Evolutionary conservation across 805 yeast species (phyloP).

Genomic region (Scheffersomyces amazonensis): DNA sequence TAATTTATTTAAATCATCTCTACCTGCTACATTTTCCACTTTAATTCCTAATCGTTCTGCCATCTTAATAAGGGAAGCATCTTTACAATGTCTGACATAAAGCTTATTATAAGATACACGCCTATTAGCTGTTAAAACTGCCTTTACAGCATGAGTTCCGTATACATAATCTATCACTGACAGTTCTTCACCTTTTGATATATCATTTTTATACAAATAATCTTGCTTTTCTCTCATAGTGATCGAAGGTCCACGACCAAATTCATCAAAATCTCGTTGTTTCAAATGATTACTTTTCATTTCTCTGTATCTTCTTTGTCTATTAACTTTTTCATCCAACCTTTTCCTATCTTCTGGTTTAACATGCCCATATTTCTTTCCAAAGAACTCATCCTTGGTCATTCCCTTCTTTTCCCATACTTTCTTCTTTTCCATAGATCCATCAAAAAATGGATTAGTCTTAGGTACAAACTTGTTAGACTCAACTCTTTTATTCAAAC

Average conservation of each 20-base stretch:
- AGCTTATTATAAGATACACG: slow-evolving; percentile 54
- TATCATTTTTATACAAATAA: neutral
- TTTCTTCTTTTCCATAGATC: neutral
- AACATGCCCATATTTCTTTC: slow-evolving; percentile 31
- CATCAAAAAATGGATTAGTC: neutral
- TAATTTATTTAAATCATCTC: slow-evolving; percentile 56
- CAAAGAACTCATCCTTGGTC: slow-evolving; percentile 38
- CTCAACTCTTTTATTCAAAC: neutral
- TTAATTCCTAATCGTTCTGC: slow-evolving; percentile 43
- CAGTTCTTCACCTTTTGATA: slow-evolving; percentile 13
- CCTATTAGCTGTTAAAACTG: slow-evolving; percentile 59
- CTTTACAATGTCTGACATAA: slow-evolving; percentile 41
- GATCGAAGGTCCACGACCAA: neutral
- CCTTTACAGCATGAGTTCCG: slow-evolving; percentile 72
- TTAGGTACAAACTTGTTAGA: neutral
- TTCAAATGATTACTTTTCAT: slow-evolving; percentile 11
- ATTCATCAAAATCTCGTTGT: neutral
- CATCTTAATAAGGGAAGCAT: slow-evolving; percentile 40
- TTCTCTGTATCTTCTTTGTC: slow-evolving; percentile 26
- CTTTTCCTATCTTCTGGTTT: slow-evolving; percentile 20
- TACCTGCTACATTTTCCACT: slow-evolving; percentile 32
- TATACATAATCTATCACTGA: slow-evolving; percentile 63
- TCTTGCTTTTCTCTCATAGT: neutral
- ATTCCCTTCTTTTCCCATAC: slow-evolving; percentile 37
- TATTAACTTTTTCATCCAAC: slow-evolving; percentile 28